These are phyloP conservation scores for Yamadazyma membranifaciens DNA, from an alignment of 1,139 yeast genomes.

Conservation along the genomic window DNA sequence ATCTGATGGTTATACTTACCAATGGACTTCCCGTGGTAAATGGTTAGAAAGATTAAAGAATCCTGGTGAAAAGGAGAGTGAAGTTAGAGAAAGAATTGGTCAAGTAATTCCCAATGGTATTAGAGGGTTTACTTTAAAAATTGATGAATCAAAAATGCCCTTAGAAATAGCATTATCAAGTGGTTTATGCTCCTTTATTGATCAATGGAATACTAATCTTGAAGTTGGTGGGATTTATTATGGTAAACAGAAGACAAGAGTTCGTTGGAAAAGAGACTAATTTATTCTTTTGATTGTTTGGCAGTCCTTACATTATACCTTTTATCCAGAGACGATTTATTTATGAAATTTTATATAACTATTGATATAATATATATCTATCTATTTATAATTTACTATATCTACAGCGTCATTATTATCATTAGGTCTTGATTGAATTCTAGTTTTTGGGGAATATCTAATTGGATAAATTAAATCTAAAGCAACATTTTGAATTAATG, in stretches of 20 bases:
- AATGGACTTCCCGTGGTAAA: slow-evolving; percentile 62
- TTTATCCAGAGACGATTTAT: no score
- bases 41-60: slow-evolving; percentile 56
- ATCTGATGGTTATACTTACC: slow-evolving; percentile 58
- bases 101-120: slow-evolving; percentile 47
- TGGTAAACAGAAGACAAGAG: slow-evolving; percentile 49
- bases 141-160: slow-evolving; percentile 54
- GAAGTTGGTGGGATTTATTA: slow-evolving; percentile 63
- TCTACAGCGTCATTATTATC: slow-evolving; percentile 7
- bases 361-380: background rate
- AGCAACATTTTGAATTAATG: slow-evolving; percentile 71
- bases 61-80: slow-evolving; percentile 60
- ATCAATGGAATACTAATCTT: slow-evolving; percentile 63
- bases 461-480: slow-evolving; percentile 68
- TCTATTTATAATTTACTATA: slow-evolving; percentile 3
- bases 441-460: slow-evolving; percentile 44
- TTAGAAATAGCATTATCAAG: slow-evolving; percentile 57
- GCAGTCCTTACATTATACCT: no score
- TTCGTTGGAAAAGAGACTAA: slow-evolving; percentile 60
- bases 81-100: slow-evolving; percentile 59
- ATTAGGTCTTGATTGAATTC: slow-evolving; percentile 16
- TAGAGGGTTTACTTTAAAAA: slow-evolving; percentile 50
- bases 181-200: slow-evolving; percentile 59
- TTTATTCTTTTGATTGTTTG: no score
- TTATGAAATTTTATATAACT: no score